A percentile compares a stretch with the other conserved stretches of the same genome.
phyloP scores from a whole-genome alignment of 73 alveolate species.

The Chromera velia region DNA sequence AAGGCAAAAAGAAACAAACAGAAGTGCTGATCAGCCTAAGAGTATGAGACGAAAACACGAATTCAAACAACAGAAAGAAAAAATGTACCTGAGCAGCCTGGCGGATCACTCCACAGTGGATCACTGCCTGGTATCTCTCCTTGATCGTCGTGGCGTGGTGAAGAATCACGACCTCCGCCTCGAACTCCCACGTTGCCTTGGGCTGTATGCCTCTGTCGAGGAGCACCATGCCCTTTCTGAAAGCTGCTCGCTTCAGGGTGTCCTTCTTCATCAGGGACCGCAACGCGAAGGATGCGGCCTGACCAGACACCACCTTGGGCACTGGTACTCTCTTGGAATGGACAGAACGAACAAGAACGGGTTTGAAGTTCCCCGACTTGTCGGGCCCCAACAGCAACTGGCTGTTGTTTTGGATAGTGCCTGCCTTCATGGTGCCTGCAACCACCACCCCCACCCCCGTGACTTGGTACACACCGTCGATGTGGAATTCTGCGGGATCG shows the following conservation, averaged over 20 bases:
- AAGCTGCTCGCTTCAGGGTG: slow-evolving; percentile 64
- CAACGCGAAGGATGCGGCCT: slow-evolving; percentile 78
- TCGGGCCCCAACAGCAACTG: slow-evolving; percentile 72
- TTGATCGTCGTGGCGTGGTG: slow-evolving; percentile 92
- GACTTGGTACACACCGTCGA: slow-evolving; percentile 69
- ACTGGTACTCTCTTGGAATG: slow-evolving; percentile 70
- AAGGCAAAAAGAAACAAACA: too few species aligned
- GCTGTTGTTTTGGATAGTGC: slow-evolving; percentile 48
- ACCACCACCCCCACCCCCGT: slow-evolving; percentile 79
- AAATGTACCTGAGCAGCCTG: slow-evolving; percentile 77
- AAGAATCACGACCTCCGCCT: slow-evolving; percentile 82
- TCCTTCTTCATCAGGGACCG: slow-evolving; percentile 76
- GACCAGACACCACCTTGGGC: slow-evolving; percentile 51
- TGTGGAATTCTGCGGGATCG: slow-evolving; percentile 74
- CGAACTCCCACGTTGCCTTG: slow-evolving; percentile 72
- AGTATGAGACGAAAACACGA: too few species aligned
- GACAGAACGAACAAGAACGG: slow-evolving; percentile 67
- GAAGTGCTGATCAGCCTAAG: too few species aligned
- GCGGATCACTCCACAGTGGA: slow-evolving; percentile 83
- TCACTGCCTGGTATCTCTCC: slow-evolving; percentile 67
- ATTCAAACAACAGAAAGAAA: too few species aligned
- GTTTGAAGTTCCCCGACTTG: slow-evolving; percentile 64
- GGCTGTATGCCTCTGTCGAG: slow-evolving; percentile 62
- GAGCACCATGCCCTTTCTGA: slow-evolving; percentile 85
- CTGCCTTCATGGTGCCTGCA: slow-evolving; percentile 68